Conservation (phyloP, 2,329 filamentous ascomycete genomes). For the Teratosphaeria pseudoeucalypti region DNA sequence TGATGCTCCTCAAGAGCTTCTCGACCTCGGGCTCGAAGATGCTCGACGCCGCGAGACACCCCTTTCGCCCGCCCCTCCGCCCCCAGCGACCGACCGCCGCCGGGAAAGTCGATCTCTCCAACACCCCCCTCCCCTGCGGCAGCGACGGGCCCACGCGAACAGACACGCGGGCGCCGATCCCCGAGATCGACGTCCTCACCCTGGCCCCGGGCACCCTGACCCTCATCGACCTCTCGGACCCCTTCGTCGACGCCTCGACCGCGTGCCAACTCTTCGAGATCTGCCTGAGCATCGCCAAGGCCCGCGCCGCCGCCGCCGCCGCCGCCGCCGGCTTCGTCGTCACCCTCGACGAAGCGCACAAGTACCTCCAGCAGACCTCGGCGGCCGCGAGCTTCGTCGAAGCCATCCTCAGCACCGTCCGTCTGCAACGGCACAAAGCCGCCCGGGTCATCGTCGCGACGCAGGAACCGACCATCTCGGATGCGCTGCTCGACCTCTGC, state of each 20-base stretch:
- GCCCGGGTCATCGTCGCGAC: slow-evolving; percentile 61
- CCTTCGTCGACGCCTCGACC: slow-evolving; percentile 55
- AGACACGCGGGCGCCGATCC: neutral
- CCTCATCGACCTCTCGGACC: slow-evolving; percentile 63
- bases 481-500: slow-evolving; percentile 59
- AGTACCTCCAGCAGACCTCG: slow-evolving; percentile 53
- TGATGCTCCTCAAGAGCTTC: slow-evolving; percentile 56
- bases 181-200: slow-evolving; percentile 13
- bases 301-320: slow-evolving; percentile 23
- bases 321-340: slow-evolving; percentile 44
- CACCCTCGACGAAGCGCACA: slow-evolving; percentile 69
- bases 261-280: slow-evolving; percentile 67
- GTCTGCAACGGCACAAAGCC: slow-evolving; percentile 60
- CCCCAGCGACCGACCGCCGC: neutral
- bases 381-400: slow-evolving; percentile 52
- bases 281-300: slow-evolving; percentile 51
- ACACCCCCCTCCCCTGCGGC: neutral
- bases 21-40: slow-evolving; percentile 29
- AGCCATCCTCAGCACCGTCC: slow-evolving; percentile 51
- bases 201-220: slow-evolving; percentile 43
- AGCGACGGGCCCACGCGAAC: too few relatives aligned
- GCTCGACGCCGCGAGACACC: neutral
- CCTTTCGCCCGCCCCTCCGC: neutral
- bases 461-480: slow-evolving; percentile 64
- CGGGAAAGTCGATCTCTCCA: neutral